Base-by-base conservation (phyloP, 805 yeast species). In the Martiniozyma abietophila region DNA sequence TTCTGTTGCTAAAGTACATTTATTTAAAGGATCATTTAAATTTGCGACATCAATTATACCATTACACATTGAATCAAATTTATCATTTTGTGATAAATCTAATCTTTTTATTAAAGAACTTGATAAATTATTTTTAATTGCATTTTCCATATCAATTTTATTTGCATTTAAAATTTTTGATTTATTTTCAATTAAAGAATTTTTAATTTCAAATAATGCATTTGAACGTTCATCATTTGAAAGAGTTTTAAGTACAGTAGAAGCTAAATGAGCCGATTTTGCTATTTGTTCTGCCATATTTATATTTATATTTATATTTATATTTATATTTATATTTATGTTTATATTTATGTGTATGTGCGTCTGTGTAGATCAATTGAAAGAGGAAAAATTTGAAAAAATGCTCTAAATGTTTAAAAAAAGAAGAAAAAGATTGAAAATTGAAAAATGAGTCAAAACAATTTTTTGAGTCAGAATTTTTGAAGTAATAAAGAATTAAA, bases 1-100 rank as follows among this genome's bases (percentile, higher is more conserved):
- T 55, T 84, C 75, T 27, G 79, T 76, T 24, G 94, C 86, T 47
- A 92, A 64, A 2, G 92, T 80, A 42, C 81, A 60, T 53, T 80
- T 80, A n/a, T 96, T 95, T 25, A 89, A 79, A 12, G 98, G 98
- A 54, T 92, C 97, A 20, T 78, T 82, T 34, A 92, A 67, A 3
- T 70, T 70, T 2, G 95, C 92, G 14, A 92, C 98, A 47, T 92
- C 98, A 30, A 80, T 63, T 11, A 92, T 77, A 18, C 99, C 99
- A 53, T 86, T 92, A 34, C 89, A 71, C 99, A 92, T 92, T 18
- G 82, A 65, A 43, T 88, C 97, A 51, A 74, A 92, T 57, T 94
- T 92, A 39, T 81, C 96, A 35, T 79, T 76, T 42, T 70, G 74
- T 30, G 82, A 70, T 25, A 92, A 64, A 54, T 94, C 97, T 11